phyloP scores from a whole-genome alignment of 2,329 filamentous ascomycete genomes.

The Helotiales sp. region DNA sequence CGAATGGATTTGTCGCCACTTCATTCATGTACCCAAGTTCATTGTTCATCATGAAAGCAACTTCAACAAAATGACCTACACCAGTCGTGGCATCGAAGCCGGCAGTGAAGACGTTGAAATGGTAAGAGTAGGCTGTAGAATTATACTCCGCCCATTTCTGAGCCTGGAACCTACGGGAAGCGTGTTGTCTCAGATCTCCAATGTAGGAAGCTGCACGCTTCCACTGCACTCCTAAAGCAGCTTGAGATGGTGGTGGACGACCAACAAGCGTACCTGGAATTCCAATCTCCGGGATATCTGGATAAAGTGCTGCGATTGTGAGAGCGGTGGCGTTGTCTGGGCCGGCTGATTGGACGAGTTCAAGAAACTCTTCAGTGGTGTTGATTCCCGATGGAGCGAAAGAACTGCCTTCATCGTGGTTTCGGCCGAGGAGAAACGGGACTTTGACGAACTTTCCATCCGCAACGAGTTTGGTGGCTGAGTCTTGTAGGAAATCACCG shows the following conservation, averaged over 20 bases:
- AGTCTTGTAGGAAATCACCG: constrained; percentile 59
- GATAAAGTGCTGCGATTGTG: constrained; percentile 53
- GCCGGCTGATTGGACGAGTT: constrained; percentile 11
- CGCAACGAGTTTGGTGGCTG: constrained; percentile 57
- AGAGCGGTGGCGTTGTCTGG: constrained; percentile 42
- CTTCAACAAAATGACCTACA: constrained; percentile 58
- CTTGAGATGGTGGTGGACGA: constrained; percentile 20
- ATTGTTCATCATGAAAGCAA: constrained; percentile 46
- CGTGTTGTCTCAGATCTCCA: constrained; percentile 62
- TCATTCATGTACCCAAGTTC: constrained; percentile 37
- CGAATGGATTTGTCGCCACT: constrained; percentile 29
- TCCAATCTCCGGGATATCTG: constrained; percentile 54
- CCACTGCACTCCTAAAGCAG: constrained; percentile 51
- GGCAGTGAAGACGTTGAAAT: constrained; percentile 61
- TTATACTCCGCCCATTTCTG: constrained; percentile 56
- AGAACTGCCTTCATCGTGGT: constrained; percentile 67
- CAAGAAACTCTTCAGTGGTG: constrained; percentile 55
- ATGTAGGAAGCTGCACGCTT: constrained; percentile 59
- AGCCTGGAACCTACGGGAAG: constrained; percentile 57
- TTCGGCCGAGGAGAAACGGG: constrained; percentile 66
- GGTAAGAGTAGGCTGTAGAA: constrained; percentile 61
- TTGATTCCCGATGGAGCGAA: constrained; percentile 61
- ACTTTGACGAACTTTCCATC: constrained; percentile 66
- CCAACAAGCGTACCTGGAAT: constrained; percentile 48
- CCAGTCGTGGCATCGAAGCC: constrained; percentile 50